These are phyloP conservation scores for Suhomyces kilbournensis DNA, from an alignment of 805 yeast genomes.

Conservation along the genomic window DNA sequence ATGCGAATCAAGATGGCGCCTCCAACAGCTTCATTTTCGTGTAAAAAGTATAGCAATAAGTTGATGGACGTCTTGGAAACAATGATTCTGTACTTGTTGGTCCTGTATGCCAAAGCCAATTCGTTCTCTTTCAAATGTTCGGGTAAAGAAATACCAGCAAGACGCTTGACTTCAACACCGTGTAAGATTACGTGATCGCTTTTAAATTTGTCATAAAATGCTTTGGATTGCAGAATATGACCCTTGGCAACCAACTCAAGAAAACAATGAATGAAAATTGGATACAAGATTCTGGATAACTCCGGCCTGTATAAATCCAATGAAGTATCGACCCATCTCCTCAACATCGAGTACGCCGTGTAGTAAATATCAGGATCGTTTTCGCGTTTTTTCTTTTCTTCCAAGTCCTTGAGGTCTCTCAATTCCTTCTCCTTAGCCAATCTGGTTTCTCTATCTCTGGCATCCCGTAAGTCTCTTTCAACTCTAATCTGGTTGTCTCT, in stretches of 20 bases:
- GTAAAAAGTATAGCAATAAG: constrained; percentile 77
- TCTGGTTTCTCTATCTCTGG: constrained; percentile 36
- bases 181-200: constrained; percentile 74
- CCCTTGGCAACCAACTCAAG: constrained; percentile 72
- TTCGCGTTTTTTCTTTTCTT: constrained; percentile 43
- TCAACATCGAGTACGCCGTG: constrained; percentile 76
- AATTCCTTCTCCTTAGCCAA: constrained; percentile 40
- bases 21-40: constrained; percentile 89
- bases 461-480: constrained; percentile 38
- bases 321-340: constrained; percentile 88
- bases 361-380: constrained; percentile 68
- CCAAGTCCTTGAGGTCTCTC: constrained; percentile 38
- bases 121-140: constrained; percentile 83
- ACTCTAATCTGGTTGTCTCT: constrained; percentile 31
- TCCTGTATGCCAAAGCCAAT: constrained; percentile 70
- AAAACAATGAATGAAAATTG: constrained; percentile 87
- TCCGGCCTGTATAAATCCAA: constrained; percentile 90
- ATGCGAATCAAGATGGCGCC: constrained; percentile 84
- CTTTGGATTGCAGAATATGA: constrained; percentile 58
- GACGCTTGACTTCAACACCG: constrained; percentile 67
- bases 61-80: constrained; percentile 85
- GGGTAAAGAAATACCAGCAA: constrained; percentile 71
- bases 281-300: constrained; percentile 77
- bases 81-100: constrained; percentile 68
- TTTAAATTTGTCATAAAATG: constrained; percentile 71